Conservation (phyloP, 176 grass and related monocot species). For the Typha latifolia region DNA sequence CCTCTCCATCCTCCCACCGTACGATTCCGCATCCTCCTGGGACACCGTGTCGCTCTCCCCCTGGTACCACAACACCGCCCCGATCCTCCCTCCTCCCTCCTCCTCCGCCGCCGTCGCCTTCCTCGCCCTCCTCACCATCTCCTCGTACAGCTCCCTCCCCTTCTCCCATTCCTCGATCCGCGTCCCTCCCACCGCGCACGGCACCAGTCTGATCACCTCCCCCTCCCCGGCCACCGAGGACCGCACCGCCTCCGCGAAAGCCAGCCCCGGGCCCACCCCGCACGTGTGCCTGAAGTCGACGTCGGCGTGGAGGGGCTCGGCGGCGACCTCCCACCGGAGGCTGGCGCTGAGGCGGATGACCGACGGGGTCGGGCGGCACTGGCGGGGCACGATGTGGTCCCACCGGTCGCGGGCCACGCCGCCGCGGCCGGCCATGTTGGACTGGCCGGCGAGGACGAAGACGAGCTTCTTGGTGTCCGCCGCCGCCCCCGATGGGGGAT, state of each 20-base stretch:
- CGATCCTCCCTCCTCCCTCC: conserved; percentile 39
- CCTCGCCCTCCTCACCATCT: conserved; percentile 43
- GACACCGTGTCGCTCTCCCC: conserved; percentile 83
- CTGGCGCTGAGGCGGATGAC: conserved; percentile 48
- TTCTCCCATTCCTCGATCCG: conserved; percentile 70
- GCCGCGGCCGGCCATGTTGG: conserved; percentile 98
- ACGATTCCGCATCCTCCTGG: conserved; percentile 45
- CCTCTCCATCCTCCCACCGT: conserved; percentile 54
- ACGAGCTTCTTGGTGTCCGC: conserved; percentile 26
- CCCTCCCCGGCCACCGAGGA: not conserved
- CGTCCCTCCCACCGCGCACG: conserved; percentile 71
- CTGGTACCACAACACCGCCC: conserved; percentile 82
- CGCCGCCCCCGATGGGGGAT: not conserved
- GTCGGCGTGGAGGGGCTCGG: conserved; percentile 77
- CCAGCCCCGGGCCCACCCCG: conserved; percentile 75
- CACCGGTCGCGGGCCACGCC: conserved; percentile 3
- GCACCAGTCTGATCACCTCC: conserved; percentile 62
- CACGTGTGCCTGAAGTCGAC: conserved; percentile 77
- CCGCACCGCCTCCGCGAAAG: conserved; percentile 54
- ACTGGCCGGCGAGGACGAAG: conserved; percentile 81
- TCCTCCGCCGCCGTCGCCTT: conserved; percentile 20
- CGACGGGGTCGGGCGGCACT: conserved; percentile 44
- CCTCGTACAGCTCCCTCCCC: conserved; percentile 52
- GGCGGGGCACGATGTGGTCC: conserved; percentile 7
- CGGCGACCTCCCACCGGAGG: conserved; percentile 45